Base-by-base conservation (phyloP, 805 yeast genomes). In the Tetrapisispora pingtungensis region DNA sequence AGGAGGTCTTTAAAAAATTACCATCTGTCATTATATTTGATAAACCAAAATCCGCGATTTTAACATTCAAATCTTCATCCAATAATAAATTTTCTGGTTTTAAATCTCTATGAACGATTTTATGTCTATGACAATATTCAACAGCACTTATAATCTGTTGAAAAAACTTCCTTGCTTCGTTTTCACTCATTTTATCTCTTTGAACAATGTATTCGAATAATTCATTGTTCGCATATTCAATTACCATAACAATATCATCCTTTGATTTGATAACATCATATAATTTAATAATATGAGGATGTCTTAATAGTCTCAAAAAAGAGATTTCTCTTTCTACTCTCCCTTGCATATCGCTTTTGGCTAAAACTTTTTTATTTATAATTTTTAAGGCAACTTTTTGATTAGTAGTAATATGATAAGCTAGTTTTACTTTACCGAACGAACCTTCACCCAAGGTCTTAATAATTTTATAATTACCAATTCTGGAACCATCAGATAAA, bases 1-100 rank as follows among this genome's bases (percentile, higher is more conserved):
- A 90, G 54, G 89, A 80, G 2, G 97, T 89, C 61, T 89, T 90
- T 58, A 89, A 72, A 62, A 89, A 89, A 63, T 89, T 89, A 48
- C 97, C 97, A 66, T 89, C 97, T 15, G 96, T 90, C 97, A 89
- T 89, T 53, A 89, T 88, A 62, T 89, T 89, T 24, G 95, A 84
- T 40, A 89, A 72, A 7, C 97, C 97, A 57, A 89, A 89, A 69
- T 89, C 97, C 10, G 97, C 97, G 67, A 89, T 90, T 65, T 90
- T 89, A 43, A 89, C 96, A 61, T 90, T 88, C 55, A 88, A 68
- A 49, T 85, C 80, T 55, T 89, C 97, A 63, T 90, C 97, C 51
- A 89, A 70, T 48, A 89, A 70, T 62, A 89, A 70, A 62, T 89
- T 89, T 63, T 93, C 98, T 0, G 98, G 98, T 64, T 93, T 93